Conservation (phyloP, 164 flowering plant genomes). For the Stephania yunnanensis region DNA sequence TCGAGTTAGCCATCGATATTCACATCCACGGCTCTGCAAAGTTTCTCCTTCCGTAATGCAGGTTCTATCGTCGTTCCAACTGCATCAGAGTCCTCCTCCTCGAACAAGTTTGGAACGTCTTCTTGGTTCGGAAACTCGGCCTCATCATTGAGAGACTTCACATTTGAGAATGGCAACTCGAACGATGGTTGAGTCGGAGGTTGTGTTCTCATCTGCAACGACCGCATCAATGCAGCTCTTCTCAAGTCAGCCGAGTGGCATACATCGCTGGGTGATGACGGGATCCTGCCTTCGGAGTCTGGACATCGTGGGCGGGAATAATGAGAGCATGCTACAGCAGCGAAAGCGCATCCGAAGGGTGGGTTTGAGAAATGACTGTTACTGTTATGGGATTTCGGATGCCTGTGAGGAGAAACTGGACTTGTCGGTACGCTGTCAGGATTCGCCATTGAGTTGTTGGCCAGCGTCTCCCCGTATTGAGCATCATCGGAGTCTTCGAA, state of each 20-base stretch:
- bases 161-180: constrained; percentile 44
- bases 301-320: constrained; percentile 73
- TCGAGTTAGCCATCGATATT: constrained; percentile 27
- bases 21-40: constrained; percentile 31
- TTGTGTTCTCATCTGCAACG: constrained; percentile 90
- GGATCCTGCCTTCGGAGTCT: constrained; percentile 86
- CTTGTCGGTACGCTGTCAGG: constrained; percentile 58
- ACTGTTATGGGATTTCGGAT: neutral
- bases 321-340: constrained; percentile 36
- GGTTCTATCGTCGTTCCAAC: constrained; percentile 27
- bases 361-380: neutral
- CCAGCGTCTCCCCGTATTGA: constrained; percentile 44
- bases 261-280: constrained; percentile 96
- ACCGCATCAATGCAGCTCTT: constrained; percentile 83
- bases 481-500: constrained; percentile 90
- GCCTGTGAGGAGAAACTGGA: constrained; percentile 85
- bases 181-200: constrained; percentile 40
- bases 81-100: constrained; percentile 39
- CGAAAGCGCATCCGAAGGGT: constrained; percentile 6
- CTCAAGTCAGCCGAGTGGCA: constrained; percentile 96
- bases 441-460: constrained; percentile 36
- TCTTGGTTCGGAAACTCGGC: constrained; percentile 27
- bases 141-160: constrained; percentile 50
- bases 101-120: constrained; percentile 15
- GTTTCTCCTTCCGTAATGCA: constrained; percentile 26